Conservation (phyloP, 2,329 filamentous ascomycete species). For the Epicoccum sorghinum region DNA sequence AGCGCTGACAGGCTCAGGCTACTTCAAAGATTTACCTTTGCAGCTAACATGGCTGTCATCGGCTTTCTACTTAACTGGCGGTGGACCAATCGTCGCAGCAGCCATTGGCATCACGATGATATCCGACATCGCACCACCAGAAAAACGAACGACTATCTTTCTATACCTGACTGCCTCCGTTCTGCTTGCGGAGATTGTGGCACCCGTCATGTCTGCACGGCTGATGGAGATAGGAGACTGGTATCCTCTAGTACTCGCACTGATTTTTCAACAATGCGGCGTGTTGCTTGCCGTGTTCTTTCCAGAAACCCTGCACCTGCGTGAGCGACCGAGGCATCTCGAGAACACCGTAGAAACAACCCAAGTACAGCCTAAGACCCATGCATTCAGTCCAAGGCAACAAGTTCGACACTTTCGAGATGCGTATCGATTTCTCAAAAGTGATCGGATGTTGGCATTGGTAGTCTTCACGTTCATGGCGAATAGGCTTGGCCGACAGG, state of each 20-base stretch:
- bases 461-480: constrained; percentile 54
- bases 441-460: constrained; percentile 51
- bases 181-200: constrained; percentile 43
- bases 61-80: constrained; percentile 54
- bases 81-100: constrained; percentile 55
- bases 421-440: constrained; percentile 49
- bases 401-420: constrained; percentile 46
- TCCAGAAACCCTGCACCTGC: constrained; percentile 44
- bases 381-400: constrained; percentile 31
- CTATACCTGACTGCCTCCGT: constrained; percentile 37
- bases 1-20: constrained; percentile 24
- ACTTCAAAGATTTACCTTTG: constrained; percentile 50
- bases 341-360: constrained; percentile 23
- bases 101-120: constrained; percentile 59
- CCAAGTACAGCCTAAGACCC: constrained; percentile 10
- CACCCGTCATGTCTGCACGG: constrained; percentile 39
- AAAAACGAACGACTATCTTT: constrained; percentile 47
- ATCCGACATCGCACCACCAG: constrained; percentile 56
- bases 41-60: constrained; percentile 57
- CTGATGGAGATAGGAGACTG: constrained; percentile 45
- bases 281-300: constrained; percentile 36
- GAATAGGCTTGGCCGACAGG: constrained; percentile 56
- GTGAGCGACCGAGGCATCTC: constrained; percentile 37
- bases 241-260: constrained; percentile 40
- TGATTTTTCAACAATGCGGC: constrained; percentile 37